These are phyloP conservation scores for Rhizopogon vinicolor DNA, from an alignment of 768 basidiomycete genomes.

Conservation along the genomic window DNA sequence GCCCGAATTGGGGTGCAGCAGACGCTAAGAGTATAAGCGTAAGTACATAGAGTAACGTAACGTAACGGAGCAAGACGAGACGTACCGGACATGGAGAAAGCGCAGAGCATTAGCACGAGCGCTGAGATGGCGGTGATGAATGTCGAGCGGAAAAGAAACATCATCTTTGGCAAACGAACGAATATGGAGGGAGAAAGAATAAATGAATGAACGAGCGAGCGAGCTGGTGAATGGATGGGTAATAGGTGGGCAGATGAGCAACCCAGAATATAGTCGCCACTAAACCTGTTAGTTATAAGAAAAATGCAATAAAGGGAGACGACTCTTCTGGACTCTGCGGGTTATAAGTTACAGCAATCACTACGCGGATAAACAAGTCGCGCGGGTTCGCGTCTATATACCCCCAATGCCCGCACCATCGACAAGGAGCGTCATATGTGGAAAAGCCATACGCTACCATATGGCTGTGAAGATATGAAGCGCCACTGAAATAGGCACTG, in stretches of 20 bases:
- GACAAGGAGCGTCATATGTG: conserved; percentile 13
- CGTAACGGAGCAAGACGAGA: background rate
- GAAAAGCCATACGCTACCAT: background rate
- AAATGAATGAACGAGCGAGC: background rate
- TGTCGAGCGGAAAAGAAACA: conserved; percentile 18
- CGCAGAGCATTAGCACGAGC: conserved; percentile 7
- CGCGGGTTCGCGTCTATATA: background rate
- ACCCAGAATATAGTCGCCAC: background rate
- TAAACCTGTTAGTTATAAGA: background rate
- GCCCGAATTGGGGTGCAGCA: conserved; percentile 17
- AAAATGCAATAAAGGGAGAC: background rate
- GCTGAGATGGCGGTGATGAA: conserved; percentile 8
- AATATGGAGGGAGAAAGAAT: background rate
- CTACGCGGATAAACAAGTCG: background rate
- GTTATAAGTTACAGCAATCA: conserved; percentile 9
- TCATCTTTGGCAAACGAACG: conserved; percentile 8
- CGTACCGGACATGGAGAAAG: conserved; percentile 13
- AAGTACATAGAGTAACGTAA: background rate
- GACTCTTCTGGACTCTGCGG: background rate
- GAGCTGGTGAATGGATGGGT: background rate
- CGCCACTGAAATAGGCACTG: background rate
- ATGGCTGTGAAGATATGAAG: background rate
- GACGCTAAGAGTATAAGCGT: background rate
- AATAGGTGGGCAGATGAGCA: too few species aligned
- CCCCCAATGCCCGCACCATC: background rate